Base-by-base conservation (phyloP, 169 alveolate genomes). In the Plasmodium adleri region DNA sequence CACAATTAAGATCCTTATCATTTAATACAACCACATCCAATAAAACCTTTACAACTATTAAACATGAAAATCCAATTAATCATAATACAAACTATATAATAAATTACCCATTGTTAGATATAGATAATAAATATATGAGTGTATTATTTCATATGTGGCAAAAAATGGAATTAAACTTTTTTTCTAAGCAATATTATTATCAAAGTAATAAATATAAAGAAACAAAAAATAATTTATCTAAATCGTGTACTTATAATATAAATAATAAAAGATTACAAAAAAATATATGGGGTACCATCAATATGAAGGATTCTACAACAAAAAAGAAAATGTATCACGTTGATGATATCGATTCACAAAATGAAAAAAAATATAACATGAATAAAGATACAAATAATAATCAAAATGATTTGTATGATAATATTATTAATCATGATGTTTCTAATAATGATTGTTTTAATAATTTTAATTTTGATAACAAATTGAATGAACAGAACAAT, bases 61-160 rank as follows among this genome's bases (percentile, higher is more conserved):
- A 32, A 32, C 4, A 32, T 32, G 3, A 32, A 0, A 32, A 32
- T 5, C 45, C 9, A 5, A 5, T 32, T 32, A 32, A 13, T 15
- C 10, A 50, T 56, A 3, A 50, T 20, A 15, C 3, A 6, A 22
- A 64, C 47, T 32, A 13, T 3, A 9, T 15, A 1, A 10, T 12
- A 13, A 70, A 24, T 43, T 76, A 64, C 22, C 89, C 89, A 0
- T 22, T 76, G 10, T 43, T 76, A 64, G 78, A 70, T 24, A 13
- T 76, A 32, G 89, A 76, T 63, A 76, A 76, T 56, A 68, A 15
- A 15, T 76, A 54, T 58, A 68, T 76, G 62, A 66, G 89, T 26
- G 45, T 70, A 49, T 20, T 76, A 47, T 76, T 76, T 64, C 68
- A 50, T 13, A 76, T 76, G 89, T 76, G 89, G 89, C 89, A 76